Evolutionary conservation across 2,329 filamentous ascomycete genomes (phyloP), one percentile per base, ranked within the genome.

Genomic region (Penicillium sp.): DNA sequence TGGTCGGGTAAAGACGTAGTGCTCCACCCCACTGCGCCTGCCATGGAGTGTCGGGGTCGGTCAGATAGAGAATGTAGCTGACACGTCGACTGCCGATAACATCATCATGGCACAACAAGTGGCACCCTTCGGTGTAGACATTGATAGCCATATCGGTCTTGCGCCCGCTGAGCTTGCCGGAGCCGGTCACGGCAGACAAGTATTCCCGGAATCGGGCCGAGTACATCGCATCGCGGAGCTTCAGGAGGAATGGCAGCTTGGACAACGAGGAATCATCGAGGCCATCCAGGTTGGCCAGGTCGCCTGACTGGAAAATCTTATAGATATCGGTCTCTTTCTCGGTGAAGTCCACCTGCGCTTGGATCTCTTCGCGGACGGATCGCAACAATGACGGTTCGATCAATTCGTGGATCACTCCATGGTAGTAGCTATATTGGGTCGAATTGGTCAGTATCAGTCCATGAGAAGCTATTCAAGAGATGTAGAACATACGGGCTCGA

Each of bases 61-160:
- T 93, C 60, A 99, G 81, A 74, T 99, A 99, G 58, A 99, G 82
- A 65, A 99, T 99, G 75, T 97, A 99, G 81, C 93, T 97, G 68
- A 99, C 88, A 64, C 93, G 88, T 59, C 95, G 85, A 70, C 90
- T 96, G n/a, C 95, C 95, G 74, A 99, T 99, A 59, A 99, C 95
- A 77, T 99, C 95, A 81, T 99, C 95, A 71, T 99, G 95, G 77
- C 95, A 98, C 29, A 99, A 82, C 26, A 99, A 83, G 74, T 96
- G 96, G 72, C 93, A 98, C 42, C 95, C 93, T 5, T 95, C 93
- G 0, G 92, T 97, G 76, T 99, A 99, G 50, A 99, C 88, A 72
- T 99, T 99, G 81, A 99, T 96, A 57, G 95, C 95, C 92, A 99
- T 96, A 76, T 99, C 95, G 19, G 95, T 98, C 82, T 98, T 99